Percentiles rank a stretch among this genome's conserved stretches.
phyloP scores from a whole-genome alignment of 306 rosid species.

The Gynostemma pentaphyllum region DNA sequence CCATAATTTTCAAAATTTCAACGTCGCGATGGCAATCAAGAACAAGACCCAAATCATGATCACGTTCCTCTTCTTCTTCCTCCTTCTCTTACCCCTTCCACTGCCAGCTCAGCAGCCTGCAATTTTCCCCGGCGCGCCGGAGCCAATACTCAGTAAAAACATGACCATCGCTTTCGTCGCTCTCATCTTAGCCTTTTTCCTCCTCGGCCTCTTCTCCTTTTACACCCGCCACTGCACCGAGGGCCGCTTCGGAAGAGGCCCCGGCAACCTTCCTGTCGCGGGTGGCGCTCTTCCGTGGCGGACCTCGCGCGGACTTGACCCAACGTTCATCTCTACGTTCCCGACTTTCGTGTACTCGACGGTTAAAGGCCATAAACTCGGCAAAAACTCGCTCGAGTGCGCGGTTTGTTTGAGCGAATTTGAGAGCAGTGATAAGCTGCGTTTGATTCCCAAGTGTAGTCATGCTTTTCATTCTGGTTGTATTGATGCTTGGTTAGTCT shows the following conservation, averaged over 20 bases:
- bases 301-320: conserved; percentile 43
- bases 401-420: conserved; percentile 91
- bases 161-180: conserved; percentile 48
- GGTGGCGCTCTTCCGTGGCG: conserved; percentile 12
- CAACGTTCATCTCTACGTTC: conserved; percentile 40
- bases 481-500: conserved; percentile 63
- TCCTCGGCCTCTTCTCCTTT: conserved; percentile 58
- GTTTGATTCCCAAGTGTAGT: conserved; percentile 73
- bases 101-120: conserved; percentile 19
- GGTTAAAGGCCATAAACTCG: conserved; percentile 58
- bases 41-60: not conserved
- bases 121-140: not conserved
- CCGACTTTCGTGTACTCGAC: conserved; percentile 70
- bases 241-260: conserved; percentile 23
- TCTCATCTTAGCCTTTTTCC: conserved; percentile 42
- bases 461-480: conserved; percentile 80
- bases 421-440: conserved; percentile 66
- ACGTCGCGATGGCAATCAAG: not conserved
- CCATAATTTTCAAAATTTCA: not conserved
- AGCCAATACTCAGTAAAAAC: conserved; percentile 25
- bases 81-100: conserved; percentile 1
- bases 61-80: not conserved
- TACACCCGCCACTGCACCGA: conserved; percentile 78
- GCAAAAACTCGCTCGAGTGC: conserved; percentile 57
- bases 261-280: conserved; percentile 10